Conservation (phyloP, 1,284 basidiomycete species). For the Malassezia restricta region DNA sequence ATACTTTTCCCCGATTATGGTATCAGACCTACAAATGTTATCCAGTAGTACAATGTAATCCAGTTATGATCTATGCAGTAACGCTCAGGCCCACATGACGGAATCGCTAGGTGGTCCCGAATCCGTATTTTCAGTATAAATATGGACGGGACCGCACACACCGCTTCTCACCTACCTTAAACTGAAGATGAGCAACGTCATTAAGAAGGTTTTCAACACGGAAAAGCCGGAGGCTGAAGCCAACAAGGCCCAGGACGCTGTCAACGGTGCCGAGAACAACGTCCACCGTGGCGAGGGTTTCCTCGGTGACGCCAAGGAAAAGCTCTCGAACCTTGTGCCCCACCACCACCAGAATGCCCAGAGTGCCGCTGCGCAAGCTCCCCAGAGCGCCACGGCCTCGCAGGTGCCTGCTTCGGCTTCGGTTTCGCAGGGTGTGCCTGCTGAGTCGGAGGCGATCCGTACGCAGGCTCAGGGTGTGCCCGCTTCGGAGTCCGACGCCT, state of each 20-base stretch:
- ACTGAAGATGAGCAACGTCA: conserved; percentile 15
- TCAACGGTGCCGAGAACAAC: conserved; percentile 6
- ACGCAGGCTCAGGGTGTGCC: background rate
- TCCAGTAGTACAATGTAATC: background rate
- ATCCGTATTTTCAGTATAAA: conserved; percentile 3
- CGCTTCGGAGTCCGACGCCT: conserved; percentile 4
- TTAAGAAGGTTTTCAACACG: conserved; percentile 20
- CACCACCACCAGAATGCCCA: background rate
- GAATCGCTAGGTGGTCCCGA: background rate
- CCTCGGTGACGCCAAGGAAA: background rate
- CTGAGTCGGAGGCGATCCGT: background rate
- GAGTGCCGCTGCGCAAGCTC: background rate
- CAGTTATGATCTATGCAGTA: background rate
- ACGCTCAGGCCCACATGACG: conserved; percentile 6
- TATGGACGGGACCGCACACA: background rate
- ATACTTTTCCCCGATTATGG: conserved; percentile 3
- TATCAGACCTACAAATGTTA: no score
- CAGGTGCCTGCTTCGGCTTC: background rate
- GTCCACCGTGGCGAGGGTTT: background rate
- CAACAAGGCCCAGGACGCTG: conserved; percentile 1
- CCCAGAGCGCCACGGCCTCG: background rate
- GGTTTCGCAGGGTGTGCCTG: background rate
- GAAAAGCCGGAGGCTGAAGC: conserved; percentile 12
- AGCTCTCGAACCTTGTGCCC: background rate
- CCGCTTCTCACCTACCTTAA: background rate